Evolutionary conservation across 148 eudicot species (phyloP).

Genomic region (Mesembryanthemum crystallinum): DNA sequence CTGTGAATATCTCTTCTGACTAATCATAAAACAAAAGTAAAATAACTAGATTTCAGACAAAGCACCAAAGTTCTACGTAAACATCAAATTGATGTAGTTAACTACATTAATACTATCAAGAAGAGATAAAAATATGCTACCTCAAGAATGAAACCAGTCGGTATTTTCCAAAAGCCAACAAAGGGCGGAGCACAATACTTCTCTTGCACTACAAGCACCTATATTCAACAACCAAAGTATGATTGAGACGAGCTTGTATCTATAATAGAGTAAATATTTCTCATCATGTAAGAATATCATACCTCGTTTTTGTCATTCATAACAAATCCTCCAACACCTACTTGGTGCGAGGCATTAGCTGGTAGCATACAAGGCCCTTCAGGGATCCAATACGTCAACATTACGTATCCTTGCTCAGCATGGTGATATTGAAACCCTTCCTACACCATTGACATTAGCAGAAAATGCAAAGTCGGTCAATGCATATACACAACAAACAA

Average conservation of each 20-base stretch:
- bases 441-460: conserved; percentile 19
- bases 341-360: conserved; percentile 84
- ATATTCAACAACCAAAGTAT: neutral
- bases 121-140: conserved; percentile 23
- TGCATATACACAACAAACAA: neutral
- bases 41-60: conserved; percentile 9
- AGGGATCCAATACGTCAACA: conserved; percentile 90
- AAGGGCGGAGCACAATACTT: conserved; percentile 55
- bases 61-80: neutral
- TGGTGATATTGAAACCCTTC: conserved; percentile 88
- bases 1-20: conserved; percentile 83
- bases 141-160: conserved; percentile 86
- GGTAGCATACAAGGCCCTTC: conserved; percentile 79
- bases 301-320: conserved; percentile 74
- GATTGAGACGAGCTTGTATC: neutral
- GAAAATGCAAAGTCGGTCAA: neutral
- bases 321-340: conserved; percentile 81
- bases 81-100: neutral
- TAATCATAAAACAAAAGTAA: conserved; percentile 22
- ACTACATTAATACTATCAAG: too few relatives aligned
- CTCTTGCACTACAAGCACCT: conserved; percentile 94
- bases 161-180: conserved; percentile 78
- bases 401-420: conserved; percentile 70
- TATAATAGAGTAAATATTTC: neutral
- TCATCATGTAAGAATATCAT: conserved; percentile 2